A percentile compares a stretch with the other conserved stretches of the same genome.
Evolutionary conservation across 768 basidiomycete genomes (phyloP).

Genomic region (Tricholoma bakamatsutake): DNA sequence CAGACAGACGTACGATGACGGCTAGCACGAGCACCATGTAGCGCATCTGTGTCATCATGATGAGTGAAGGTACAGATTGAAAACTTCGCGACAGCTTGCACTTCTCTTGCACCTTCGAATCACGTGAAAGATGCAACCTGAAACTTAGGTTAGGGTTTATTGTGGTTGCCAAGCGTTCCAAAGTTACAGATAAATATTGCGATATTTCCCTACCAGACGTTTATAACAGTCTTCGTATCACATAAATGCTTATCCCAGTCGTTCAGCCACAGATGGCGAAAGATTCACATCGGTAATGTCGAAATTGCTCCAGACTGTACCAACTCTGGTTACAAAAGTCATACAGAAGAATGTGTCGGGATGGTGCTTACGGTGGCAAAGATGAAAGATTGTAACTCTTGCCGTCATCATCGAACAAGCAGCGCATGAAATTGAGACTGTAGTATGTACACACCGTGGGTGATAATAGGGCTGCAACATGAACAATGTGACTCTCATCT

Average conservation of each 20-base stretch:
- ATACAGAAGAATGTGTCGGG: not conserved
- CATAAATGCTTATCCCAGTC: conserved; percentile 18
- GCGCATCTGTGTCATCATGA: conserved; percentile 54
- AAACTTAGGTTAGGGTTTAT: too few species aligned
- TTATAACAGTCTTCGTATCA: conserved; percentile 36
- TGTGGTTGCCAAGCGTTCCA: too few species aligned
- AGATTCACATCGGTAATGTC: conserved; percentile 89
- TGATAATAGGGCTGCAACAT: conserved; percentile 26
- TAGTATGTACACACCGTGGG: conserved; percentile 53
- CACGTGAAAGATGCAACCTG: not conserved
- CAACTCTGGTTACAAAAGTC: too few species aligned
- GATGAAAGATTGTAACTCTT: conserved; percentile 65
- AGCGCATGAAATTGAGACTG: conserved; percentile 60
- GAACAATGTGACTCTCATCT: conserved; percentile 32
- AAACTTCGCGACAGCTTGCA: too few species aligned
- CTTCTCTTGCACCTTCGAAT: conserved; percentile 13
- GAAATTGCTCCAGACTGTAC: conserved; percentile 81
- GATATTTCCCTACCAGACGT: too few species aligned
- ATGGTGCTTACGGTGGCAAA: conserved; percentile 53
- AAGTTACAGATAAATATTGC: too few species aligned
- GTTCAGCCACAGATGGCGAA: too few species aligned
- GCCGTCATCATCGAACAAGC: conserved; percentile 67
- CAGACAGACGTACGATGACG: conserved; percentile 32
- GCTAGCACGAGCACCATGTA: conserved; percentile 46
- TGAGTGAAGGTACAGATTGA: conserved; percentile 10